A percentile compares a stretch with the other conserved stretches of the same genome.
Evolutionary conservation across 495 filamentous ascomycete genomes (phyloP).

Genomic region (Ascodesmis nigricans): DNA sequence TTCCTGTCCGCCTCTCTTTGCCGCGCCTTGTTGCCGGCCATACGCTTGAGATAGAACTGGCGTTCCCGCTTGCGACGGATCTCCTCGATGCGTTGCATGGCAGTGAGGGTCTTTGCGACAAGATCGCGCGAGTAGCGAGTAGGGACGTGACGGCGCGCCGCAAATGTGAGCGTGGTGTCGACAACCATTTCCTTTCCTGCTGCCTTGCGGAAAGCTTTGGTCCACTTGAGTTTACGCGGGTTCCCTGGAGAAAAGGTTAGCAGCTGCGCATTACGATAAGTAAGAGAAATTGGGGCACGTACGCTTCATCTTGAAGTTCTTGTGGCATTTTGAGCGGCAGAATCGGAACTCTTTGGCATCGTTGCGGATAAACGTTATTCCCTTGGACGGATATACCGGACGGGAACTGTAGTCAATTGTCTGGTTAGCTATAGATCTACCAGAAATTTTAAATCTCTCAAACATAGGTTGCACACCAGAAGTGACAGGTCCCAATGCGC

Average conservation of each 20-base stretch:
- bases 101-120: conserved; percentile 62
- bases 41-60: conserved; percentile 74
- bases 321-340: conserved; percentile 83
- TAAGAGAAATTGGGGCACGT: conserved; percentile 19
- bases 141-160: conserved; percentile 78
- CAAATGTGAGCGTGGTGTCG: conserved; percentile 80
- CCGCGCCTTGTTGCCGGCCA: conserved; percentile 69
- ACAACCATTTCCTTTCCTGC: conserved; percentile 82
- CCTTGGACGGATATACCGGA: conserved; percentile 70
- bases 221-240: conserved; percentile 64
- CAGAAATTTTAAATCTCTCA: not conserved
- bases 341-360: conserved; percentile 50
- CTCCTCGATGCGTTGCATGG: conserved; percentile 79
- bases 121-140: conserved; percentile 86
- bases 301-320: conserved; percentile 98
- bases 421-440: not conserved
- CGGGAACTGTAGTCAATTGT: conserved; percentile 11
- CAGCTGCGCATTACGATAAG: not conserved
- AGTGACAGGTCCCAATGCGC: conserved; percentile 21
- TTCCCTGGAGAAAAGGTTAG: conserved; percentile 22
- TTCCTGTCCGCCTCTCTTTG: conserved; percentile 59
- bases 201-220: conserved; percentile 57
- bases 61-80: conserved; percentile 65
- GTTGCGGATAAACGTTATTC: conserved; percentile 59
- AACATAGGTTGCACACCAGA: conserved; percentile 6